Conservation (phyloP, 164 flowering plant genomes). For the Vitis amurensis region DNA sequence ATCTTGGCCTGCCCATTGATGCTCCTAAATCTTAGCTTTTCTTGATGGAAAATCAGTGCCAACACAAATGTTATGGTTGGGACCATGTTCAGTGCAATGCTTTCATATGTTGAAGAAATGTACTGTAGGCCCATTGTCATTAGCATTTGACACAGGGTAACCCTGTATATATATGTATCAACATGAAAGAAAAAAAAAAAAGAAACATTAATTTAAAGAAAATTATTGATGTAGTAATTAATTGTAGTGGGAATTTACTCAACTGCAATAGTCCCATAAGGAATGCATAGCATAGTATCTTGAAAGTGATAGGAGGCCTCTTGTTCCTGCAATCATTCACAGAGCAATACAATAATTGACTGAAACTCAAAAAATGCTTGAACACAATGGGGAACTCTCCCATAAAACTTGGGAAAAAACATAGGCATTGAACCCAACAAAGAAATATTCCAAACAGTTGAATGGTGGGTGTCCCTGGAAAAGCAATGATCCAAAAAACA, state of each 20-base stretch:
- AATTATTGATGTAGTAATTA: not conserved
- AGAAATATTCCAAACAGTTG: no score
- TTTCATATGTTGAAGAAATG: constrained; percentile 14
- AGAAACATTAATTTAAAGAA: no score
- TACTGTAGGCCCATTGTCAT: constrained; percentile 12
- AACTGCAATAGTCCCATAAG: constrained; percentile 21
- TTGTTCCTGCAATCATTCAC: no score
- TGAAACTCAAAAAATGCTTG: no score
- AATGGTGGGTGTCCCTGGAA: no score
- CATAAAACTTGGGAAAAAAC: constrained; percentile 10
- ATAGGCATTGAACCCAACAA: not conserved
- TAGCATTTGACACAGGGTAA: constrained; percentile 15
- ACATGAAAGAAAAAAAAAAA: no score
- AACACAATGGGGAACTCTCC: no score
- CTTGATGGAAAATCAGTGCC: constrained; percentile 20
- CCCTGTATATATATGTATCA: constrained; percentile 3
- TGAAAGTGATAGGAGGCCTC: constrained; percentile 18
- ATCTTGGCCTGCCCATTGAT: constrained; percentile 25
- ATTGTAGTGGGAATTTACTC: no score
- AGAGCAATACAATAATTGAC: no score
- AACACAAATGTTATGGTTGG: constrained; percentile 10
- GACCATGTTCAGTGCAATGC: constrained; percentile 17
- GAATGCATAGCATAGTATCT: constrained; percentile 18
- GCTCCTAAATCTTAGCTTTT: constrained; percentile 13
- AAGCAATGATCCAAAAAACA: no score